These are phyloP conservation scores for Coemansia sp. DNA, from an alignment of 192 early-diverging fungal species.

Conservation along the genomic window DNA sequence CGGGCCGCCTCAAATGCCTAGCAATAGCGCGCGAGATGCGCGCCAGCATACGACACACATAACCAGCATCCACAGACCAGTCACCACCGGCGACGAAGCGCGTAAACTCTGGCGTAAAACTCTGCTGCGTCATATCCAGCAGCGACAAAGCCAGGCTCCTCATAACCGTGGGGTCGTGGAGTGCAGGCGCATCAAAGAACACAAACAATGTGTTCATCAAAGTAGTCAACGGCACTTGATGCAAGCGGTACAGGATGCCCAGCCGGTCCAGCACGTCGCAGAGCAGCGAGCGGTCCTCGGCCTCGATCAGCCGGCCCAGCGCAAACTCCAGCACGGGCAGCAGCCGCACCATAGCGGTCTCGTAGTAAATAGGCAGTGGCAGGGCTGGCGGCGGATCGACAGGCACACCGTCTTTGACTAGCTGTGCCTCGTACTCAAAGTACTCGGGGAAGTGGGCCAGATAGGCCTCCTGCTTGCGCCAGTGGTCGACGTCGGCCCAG, in stretches of 20 bases:
- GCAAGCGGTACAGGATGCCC: slow-evolving; percentile 64
- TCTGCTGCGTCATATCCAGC: slow-evolving; percentile 62
- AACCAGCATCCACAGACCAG: slow-evolving; percentile 34
- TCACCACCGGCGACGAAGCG: slow-evolving; percentile 33
- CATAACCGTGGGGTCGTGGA: slow-evolving; percentile 62
- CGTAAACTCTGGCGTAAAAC: slow-evolving; percentile 55
- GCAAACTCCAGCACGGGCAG: slow-evolving; percentile 69
- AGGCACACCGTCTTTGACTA: slow-evolving; percentile 42
- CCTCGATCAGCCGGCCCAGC: slow-evolving; percentile 71
- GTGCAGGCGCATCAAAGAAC: slow-evolving; percentile 66
- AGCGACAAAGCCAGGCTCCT: slow-evolving; percentile 60
- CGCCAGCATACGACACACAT: slow-evolving; percentile 43
- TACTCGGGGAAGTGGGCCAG: slow-evolving; percentile 72
- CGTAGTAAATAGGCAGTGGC: slow-evolving; percentile 73
- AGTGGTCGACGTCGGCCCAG: slow-evolving; percentile 75
- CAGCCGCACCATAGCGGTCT: slow-evolving; percentile 69
- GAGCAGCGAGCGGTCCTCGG: slow-evolving; percentile 63
- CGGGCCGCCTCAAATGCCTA: slow-evolving; percentile 33
- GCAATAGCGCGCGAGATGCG: slow-evolving; percentile 37
- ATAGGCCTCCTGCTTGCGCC: slow-evolving; percentile 67
- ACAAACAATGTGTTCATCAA: slow-evolving; percentile 70
- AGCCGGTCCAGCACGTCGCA: slow-evolving; percentile 65
- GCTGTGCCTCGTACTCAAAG: slow-evolving; percentile 73
- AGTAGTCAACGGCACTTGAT: slow-evolving; percentile 71
- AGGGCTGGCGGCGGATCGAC: slow-evolving; percentile 65